phyloP scores from a whole-genome alignment of 257 asterid genomes.

The Hygrophila difformis region DNA sequence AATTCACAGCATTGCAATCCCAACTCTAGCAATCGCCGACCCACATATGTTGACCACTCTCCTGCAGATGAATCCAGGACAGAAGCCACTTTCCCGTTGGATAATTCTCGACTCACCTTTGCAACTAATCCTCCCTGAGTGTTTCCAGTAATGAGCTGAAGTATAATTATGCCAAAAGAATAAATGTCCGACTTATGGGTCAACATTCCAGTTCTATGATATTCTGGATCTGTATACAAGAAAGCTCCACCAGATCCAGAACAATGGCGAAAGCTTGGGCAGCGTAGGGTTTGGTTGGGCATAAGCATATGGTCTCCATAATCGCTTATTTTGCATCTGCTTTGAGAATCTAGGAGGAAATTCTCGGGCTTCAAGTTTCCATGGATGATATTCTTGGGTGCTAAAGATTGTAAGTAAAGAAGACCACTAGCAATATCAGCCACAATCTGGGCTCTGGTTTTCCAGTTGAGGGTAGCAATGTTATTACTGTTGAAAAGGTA shows the following conservation, averaged over 20 bases:
- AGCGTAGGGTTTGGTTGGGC: conserved; percentile 38
- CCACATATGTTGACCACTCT: conserved; percentile 64
- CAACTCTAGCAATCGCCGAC: conserved; percentile 58
- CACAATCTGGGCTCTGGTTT: conserved; percentile 44
- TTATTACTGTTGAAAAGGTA: conserved; percentile 31
- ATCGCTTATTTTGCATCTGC: conserved; percentile 47
- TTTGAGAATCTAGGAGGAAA: conserved; percentile 44
- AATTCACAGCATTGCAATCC: conserved; percentile 66
- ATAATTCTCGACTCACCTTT: conserved; percentile 41
- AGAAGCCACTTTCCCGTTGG: conserved; percentile 30
- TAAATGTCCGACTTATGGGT: conserved; percentile 62
- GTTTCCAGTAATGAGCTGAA: conserved; percentile 65
- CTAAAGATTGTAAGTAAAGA: conserved; percentile 48
- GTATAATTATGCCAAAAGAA: conserved; percentile 64
- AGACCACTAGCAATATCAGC: conserved; percentile 62
- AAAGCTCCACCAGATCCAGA: conserved; percentile 33
- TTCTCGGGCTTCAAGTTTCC: conserved; percentile 72
- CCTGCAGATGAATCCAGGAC: conserved; percentile 67
- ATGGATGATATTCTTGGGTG: conserved; percentile 39
- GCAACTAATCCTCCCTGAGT: conserved; percentile 32
- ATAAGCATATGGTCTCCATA: conserved; percentile 44
- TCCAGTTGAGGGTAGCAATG: conserved; percentile 53
- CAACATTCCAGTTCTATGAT: conserved; percentile 38
- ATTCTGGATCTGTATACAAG: conserved; percentile 68
- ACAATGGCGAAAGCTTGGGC: conserved; percentile 54